These are phyloP conservation scores for Coniochaeta pulveracea DNA, from an alignment of 2,329 filamentous ascomycete species.

Conservation along the genomic window DNA sequence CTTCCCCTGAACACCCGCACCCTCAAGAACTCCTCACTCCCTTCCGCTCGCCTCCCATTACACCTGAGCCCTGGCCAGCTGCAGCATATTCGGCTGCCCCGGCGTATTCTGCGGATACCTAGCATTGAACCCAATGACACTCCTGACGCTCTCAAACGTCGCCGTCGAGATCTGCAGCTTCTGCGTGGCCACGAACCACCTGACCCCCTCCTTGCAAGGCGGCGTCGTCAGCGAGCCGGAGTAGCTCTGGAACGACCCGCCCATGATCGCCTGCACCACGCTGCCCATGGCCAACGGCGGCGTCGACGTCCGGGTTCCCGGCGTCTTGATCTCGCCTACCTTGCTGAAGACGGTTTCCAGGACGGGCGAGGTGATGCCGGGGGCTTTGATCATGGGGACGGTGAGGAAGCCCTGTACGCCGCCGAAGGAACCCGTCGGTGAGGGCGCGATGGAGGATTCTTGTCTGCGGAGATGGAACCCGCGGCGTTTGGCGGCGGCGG, in stretches of 20 bases:
- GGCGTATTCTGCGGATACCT: slow-evolving; percentile 31
- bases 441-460: slow-evolving; percentile 4
- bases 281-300: slow-evolving; percentile 31
- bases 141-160: slow-evolving; percentile 26
- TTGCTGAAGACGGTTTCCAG: slow-evolving; percentile 34
- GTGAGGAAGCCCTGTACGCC: slow-evolving; percentile 3
- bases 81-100: slow-evolving; percentile 25
- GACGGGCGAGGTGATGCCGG: slow-evolving; percentile 23
- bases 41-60: too few relatives aligned
- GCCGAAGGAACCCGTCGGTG: slow-evolving; percentile 2
- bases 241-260: slow-evolving; percentile 29
- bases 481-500: slow-evolving; percentile 5
- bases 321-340: slow-evolving; percentile 26
- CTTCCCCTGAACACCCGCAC: too few relatives aligned
- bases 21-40: too few relatives aligned
- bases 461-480: slow-evolving; percentile 2
- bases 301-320: slow-evolving; percentile 28
- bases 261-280: slow-evolving; percentile 23
- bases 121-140: slow-evolving; percentile 35
- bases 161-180: slow-evolving; percentile 24
- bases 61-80: slow-evolving; percentile 1
- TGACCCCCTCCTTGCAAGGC: slow-evolving; percentile 34
- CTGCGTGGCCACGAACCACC: slow-evolving; percentile 34
- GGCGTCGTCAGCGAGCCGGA: slow-evolving; percentile 36
- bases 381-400: slow-evolving; percentile 8